Percentiles rank a stretch among this genome's conserved stretches.
phyloP scores from a whole-genome alignment of 1,284 basidiomycete species.

The Phellopilus nigrolimitatus region DNA sequence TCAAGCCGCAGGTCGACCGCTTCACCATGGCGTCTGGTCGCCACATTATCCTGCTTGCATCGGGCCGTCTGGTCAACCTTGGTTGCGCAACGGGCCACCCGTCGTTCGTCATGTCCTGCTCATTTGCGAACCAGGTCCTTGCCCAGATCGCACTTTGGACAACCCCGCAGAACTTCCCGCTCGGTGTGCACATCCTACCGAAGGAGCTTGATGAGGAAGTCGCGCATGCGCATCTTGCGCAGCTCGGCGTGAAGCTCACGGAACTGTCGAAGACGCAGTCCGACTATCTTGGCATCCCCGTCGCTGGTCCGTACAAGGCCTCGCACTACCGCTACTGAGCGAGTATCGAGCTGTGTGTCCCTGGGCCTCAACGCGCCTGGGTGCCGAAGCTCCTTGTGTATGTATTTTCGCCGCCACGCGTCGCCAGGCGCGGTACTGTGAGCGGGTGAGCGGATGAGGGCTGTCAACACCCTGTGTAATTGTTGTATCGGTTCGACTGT shows the following conservation, averaged over 20 bases:
- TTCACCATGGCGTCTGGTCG: constrained; percentile 89
- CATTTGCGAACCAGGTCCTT: constrained; percentile 98
- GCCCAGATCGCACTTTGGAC: constrained; percentile 99
- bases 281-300: constrained; percentile 88
- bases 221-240: constrained; percentile 88
- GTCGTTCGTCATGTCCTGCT: constrained; percentile 99
- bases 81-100: constrained; percentile 94
- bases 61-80: constrained; percentile 98
- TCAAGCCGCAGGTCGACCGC: constrained; percentile 99
- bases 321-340: constrained; percentile 68
- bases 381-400: constrained; percentile 4
- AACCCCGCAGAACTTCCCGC: constrained; percentile 82
- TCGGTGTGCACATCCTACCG: constrained; percentile 95
- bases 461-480: constrained; percentile 14
- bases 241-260: constrained; percentile 94
- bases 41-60: constrained; percentile 96
- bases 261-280: constrained; percentile 76
- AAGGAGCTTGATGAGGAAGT: constrained; percentile 99
- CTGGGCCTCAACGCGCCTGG: constrained; percentile 21
- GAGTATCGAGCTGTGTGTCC: constrained; percentile 7
- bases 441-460: constrained; percentile 5
- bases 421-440: background rate
- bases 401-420: background rate
- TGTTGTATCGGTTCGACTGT: constrained; percentile 1
- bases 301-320: constrained; percentile 91